These are phyloP conservation scores for Torulaspora pretoriensis DNA, from an alignment of 1,139 yeast genomes.

Conservation along the genomic window DNA sequence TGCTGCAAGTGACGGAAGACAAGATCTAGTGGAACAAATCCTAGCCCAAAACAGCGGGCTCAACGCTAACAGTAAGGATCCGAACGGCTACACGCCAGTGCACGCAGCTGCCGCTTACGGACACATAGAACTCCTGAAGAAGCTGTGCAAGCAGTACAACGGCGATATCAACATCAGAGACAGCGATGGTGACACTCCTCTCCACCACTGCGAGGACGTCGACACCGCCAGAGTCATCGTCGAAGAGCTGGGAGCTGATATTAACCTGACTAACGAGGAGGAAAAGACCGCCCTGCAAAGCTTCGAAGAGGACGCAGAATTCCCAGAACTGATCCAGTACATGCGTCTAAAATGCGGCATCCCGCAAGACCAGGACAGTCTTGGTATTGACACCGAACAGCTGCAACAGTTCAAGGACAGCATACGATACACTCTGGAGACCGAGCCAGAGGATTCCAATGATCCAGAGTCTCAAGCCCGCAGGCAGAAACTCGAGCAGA, in stretches of 20 bases:
- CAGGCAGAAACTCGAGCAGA: constrained; percentile 61
- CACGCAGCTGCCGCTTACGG: constrained; percentile 97
- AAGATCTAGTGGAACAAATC: constrained; percentile 52
- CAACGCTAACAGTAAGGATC: constrained; percentile 72
- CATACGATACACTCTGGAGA: constrained; percentile 54
- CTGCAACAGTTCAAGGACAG: constrained; percentile 37
- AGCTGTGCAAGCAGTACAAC: constrained; percentile 51
- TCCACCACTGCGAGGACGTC: constrained; percentile 81
- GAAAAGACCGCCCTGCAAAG: constrained; percentile 66
- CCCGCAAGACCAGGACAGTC: constrained; percentile 31
- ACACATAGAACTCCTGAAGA: constrained; percentile 60
- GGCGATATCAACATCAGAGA: constrained; percentile 84
- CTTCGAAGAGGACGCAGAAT: constrained; percentile 81
- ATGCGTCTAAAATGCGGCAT: constrained; percentile 49
- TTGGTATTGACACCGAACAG: constrained; percentile 48
- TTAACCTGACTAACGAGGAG: constrained; percentile 58
- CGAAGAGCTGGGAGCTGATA: constrained; percentile 64
- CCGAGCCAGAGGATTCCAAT: constrained; percentile 40
- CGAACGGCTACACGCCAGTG: constrained; percentile 90
- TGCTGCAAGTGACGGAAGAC: constrained; percentile 84
- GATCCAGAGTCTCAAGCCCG: constrained; percentile 50
- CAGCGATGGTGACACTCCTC: constrained; percentile 89
- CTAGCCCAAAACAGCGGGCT: constrained; percentile 47
- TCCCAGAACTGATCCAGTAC: constrained; percentile 69
- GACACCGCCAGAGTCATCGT: constrained; percentile 61